Percentiles rank a stretch among this genome's conserved stretches.
Evolutionary conservation across 805 yeast species (phyloP).

Genomic region (Pichia kluyveri): DNA sequence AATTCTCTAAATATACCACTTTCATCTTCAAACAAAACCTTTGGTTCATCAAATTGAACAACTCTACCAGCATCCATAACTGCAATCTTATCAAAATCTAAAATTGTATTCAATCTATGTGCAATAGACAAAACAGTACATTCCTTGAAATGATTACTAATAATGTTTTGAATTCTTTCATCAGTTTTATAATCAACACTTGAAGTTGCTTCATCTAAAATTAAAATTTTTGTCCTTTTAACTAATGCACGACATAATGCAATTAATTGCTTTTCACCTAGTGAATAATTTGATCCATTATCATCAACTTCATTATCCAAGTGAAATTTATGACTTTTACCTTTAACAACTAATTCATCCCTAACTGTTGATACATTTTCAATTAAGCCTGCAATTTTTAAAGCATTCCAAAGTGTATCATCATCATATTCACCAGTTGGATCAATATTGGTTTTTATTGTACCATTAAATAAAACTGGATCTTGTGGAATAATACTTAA

Average conservation of each 20-base stretch:
- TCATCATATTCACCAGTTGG: constrained; percentile 48
- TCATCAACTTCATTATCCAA: constrained; percentile 52
- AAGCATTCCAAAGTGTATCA: constrained; percentile 47
- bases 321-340: constrained; percentile 47
- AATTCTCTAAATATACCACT: constrained; percentile 41
- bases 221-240: constrained; percentile 48
- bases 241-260: constrained; percentile 68
- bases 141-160: constrained; percentile 44
- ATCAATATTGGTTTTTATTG: constrained; percentile 51
- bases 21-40: constrained; percentile 29
- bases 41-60: constrained; percentile 48
- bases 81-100: constrained; percentile 48
- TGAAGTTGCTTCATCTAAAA: constrained; percentile 72
- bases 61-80: constrained; percentile 52
- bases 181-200: constrained; percentile 71
- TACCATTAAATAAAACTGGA: constrained; percentile 55
- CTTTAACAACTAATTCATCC: constrained; percentile 23
- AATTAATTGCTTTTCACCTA: constrained; percentile 64
- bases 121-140: constrained; percentile 70
- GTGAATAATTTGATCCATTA: constrained; percentile 60
- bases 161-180: constrained; percentile 50
- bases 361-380: constrained; percentile 26
- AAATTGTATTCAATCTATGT: constrained; percentile 57
- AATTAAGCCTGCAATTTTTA: constrained; percentile 48
- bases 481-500: constrained; percentile 66